Evolutionary conservation across 2,329 filamentous ascomycete species (phyloP).

Genomic region (Fusarium coicis): DNA sequence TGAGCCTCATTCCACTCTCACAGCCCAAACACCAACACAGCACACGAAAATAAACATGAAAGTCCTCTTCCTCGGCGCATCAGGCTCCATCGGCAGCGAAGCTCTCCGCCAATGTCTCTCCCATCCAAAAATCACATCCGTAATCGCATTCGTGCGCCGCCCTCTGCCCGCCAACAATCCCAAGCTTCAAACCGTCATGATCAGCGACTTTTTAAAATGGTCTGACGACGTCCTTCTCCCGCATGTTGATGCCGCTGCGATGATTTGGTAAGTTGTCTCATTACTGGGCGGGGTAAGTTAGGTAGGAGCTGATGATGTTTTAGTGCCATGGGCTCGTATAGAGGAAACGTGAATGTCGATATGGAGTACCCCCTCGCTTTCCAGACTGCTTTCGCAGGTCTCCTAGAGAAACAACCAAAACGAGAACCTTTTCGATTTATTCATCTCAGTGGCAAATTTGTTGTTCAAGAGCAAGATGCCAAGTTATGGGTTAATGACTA

Average conservation of each 20-base stretch:
- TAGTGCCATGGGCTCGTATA: constrained; percentile 40
- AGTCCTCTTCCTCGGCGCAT: constrained; percentile 50
- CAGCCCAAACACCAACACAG: rapidly evolving
- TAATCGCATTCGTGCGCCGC: constrained; percentile 48
- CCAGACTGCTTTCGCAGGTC: constrained; percentile 6
- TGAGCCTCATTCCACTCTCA: neutral
- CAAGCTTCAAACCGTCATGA: constrained; percentile 25
- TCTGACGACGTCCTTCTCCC: constrained; percentile 10
- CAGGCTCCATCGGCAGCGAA: constrained; percentile 49
- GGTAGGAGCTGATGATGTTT: neutral
- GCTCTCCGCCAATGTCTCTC: constrained; percentile 48
- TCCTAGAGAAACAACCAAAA: constrained; percentile 1
- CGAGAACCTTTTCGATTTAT: constrained; percentile 44
- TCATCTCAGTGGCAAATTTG: constrained; percentile 50
- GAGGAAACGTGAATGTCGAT: constrained; percentile 26
- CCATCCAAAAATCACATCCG: constrained; percentile 43
- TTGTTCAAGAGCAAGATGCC: constrained; percentile 47
- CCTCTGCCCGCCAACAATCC: constrained; percentile 8
- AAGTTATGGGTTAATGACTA: constrained; percentile 41
- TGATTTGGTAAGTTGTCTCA: constrained; percentile 37
- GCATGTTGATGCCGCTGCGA: constrained; percentile 35
- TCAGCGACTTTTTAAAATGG: constrained; percentile 38
- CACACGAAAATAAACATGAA: constrained; percentile 41
- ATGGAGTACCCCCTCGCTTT: constrained; percentile 39
- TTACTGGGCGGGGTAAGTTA: too few species aligned